Conservation (phyloP, 1,284 basidiomycete genomes). For the Rhodotorula glutinis region DNA sequence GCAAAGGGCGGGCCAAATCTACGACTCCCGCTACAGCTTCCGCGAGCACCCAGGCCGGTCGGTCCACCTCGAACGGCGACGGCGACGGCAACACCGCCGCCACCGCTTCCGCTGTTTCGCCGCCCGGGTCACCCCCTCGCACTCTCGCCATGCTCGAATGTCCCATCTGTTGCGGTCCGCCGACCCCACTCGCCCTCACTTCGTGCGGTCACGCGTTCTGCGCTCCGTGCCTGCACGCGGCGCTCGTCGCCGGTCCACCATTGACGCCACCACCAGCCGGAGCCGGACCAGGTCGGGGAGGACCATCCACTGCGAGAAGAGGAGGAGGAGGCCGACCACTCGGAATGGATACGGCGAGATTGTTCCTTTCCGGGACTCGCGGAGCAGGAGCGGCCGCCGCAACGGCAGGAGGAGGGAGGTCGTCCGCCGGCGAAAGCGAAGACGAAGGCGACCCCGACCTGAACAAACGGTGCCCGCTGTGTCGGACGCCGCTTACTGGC, state of each 20-base stretch:
- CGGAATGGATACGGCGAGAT: background rate
- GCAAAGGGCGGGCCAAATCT: no score
- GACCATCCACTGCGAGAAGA: background rate
- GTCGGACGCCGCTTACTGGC: constrained; percentile 28
- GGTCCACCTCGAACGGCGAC: no score
- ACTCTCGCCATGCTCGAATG: constrained; percentile 36
- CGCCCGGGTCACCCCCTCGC: no score
- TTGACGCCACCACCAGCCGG: constrained; percentile 30
- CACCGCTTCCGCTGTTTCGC: no score
- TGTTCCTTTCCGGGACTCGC: background rate
- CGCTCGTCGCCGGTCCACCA: constrained; percentile 32
- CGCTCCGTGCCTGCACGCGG: constrained; percentile 34
- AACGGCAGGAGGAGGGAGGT: background rate
- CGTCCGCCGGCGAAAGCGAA: background rate
- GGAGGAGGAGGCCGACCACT: background rate
- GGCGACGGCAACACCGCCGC: no score
- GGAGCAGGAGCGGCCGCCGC: background rate
- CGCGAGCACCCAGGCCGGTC: no score
- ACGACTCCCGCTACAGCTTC: no score
- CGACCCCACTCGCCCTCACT: constrained; percentile 40
- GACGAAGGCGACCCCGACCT: constrained; percentile 29
- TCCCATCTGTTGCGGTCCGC: constrained; percentile 42
- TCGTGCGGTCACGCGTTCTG: constrained; percentile 43
- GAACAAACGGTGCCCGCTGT: constrained; percentile 38
- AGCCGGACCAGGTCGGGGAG: background rate